Evolutionary conservation across 129 eudicot species (phyloP).

Genomic region (Smallanthus sonchifolius): DNA sequence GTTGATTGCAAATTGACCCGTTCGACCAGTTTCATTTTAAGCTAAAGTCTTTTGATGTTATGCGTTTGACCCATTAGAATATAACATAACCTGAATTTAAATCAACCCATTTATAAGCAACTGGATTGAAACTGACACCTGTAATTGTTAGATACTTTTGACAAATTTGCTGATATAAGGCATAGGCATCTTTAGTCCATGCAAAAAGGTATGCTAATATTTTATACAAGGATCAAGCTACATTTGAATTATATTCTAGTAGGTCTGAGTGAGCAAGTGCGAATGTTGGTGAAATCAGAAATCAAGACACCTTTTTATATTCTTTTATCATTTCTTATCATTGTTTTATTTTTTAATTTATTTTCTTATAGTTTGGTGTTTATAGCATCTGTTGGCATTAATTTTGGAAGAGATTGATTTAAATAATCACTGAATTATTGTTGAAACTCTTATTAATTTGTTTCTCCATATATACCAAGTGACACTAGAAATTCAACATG

Average conservation of each 20-base stretch:
- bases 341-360: background rate
- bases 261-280: background rate
- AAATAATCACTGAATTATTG: conserved; percentile 14
- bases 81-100: background rate
- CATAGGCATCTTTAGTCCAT: background rate
- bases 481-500: background rate
- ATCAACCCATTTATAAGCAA: background rate
- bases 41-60: background rate
- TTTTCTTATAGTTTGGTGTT: conserved; percentile 1
- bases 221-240: background rate
- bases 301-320: background rate
- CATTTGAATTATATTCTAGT: too few species aligned
- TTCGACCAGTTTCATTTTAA: background rate
- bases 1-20: background rate
- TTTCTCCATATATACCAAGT: too few species aligned
- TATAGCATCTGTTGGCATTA: conserved; percentile 8
- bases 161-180: conserved; percentile 15
- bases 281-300: background rate
- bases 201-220: conserved; percentile 8
- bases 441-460: background rate
- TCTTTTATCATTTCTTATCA: background rate
- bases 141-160: too few species aligned
- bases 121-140: background rate
- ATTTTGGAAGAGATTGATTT: conserved; percentile 11
- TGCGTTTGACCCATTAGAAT: too few species aligned